phyloP scores from a whole-genome alignment of 116 monocot genomes.

The Dioscorea cayenensis region DNA sequence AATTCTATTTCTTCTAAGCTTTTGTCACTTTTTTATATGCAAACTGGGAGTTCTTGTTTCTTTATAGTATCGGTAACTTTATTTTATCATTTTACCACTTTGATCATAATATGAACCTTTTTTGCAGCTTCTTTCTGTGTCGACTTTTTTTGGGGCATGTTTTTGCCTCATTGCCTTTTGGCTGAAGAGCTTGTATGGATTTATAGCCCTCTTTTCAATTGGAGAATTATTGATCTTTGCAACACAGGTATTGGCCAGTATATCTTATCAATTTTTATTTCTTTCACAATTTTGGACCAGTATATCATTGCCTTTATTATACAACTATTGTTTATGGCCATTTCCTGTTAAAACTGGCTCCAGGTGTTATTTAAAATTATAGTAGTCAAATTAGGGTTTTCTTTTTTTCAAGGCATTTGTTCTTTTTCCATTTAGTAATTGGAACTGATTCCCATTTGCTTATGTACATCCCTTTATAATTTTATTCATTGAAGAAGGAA shows the following conservation, averaged over 20 bases:
- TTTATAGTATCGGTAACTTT: not conserved
- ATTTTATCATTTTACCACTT: not conserved
- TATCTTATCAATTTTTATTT: too few relatives aligned
- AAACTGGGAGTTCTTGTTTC: not conserved
- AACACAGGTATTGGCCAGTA: slow-evolving; percentile 56
- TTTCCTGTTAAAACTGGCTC: too few relatives aligned
- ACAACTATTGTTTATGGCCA: too few relatives aligned
- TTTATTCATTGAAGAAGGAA: too few relatives aligned
- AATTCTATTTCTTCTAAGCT: not conserved
- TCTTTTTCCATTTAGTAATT: too few relatives aligned
- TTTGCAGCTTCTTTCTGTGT: slow-evolving; percentile 82
- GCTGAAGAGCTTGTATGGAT: slow-evolving; percentile 88
- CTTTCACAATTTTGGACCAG: not conserved
- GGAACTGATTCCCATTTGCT: too few relatives aligned
- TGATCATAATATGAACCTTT: not conserved
- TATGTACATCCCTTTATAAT: too few relatives aligned
- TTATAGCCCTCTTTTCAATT: slow-evolving; percentile 60
- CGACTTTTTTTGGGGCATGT: slow-evolving; percentile 80
- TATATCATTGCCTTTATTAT: not conserved
- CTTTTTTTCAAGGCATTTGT: not conserved
- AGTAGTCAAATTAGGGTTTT: too few relatives aligned
- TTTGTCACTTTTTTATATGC: not conserved
- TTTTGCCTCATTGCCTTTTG: slow-evolving; percentile 93
- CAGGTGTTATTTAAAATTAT: too few relatives aligned
- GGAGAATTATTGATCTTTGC: slow-evolving; percentile 92